A percentile compares a stretch with the other conserved stretches of the same genome.
Evolutionary conservation across 1,284 basidiomycete species (phyloP).

Genomic region (Rhodotorula sp.): DNA sequence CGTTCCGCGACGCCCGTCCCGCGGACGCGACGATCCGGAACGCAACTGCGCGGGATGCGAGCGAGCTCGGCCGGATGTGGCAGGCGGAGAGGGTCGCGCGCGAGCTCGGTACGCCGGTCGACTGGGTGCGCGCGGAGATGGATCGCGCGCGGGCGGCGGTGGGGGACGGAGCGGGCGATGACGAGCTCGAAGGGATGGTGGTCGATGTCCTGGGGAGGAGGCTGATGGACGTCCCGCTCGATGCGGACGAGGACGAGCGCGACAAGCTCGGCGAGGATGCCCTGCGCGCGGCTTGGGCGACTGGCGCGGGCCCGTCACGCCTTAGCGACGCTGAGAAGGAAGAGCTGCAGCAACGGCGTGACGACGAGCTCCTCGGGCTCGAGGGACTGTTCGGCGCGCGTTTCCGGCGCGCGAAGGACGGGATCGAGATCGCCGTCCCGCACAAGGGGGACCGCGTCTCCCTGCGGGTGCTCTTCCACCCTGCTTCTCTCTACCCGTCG

Average conservation of each 20-base stretch:
- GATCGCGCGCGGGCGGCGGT: slow-evolving; percentile 64
- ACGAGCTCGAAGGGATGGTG: slow-evolving; percentile 49
- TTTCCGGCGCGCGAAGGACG: slow-evolving; percentile 43
- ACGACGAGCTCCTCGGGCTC: slow-evolving; percentile 69
- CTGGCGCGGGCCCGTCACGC: not conserved
- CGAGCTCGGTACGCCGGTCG: slow-evolving; percentile 78
- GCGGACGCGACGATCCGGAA: slow-evolving; percentile 43
- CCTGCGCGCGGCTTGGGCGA: not conserved
- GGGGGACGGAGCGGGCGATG: slow-evolving; percentile 52
- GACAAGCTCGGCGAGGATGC: slow-evolving; percentile 19
- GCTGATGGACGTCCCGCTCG: slow-evolving; percentile 55
- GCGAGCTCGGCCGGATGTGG: slow-evolving; percentile 76
- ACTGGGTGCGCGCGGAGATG: slow-evolving; percentile 65
- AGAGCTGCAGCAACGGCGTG: slow-evolving; percentile 61
- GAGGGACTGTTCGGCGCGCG: slow-evolving; percentile 58
- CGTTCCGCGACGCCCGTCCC: slow-evolving; percentile 59
- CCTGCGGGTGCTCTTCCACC: slow-evolving; percentile 67
- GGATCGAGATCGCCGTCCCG: slow-evolving; percentile 49
- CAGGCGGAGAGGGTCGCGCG: slow-evolving; percentile 77
- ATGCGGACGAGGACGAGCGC: slow-evolving; percentile 53
- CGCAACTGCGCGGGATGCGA: slow-evolving; percentile 46
- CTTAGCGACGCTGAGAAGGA: slow-evolving; percentile 45
- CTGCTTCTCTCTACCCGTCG: slow-evolving; percentile 61
- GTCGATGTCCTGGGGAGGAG: slow-evolving; percentile 48
- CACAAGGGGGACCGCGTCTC: slow-evolving; percentile 56